Percentiles rank a stretch among this genome's conserved stretches.
Evolutionary conservation across 1,284 basidiomycete genomes (phyloP).

Genomic region (Afroboletus lepidellus): DNA sequence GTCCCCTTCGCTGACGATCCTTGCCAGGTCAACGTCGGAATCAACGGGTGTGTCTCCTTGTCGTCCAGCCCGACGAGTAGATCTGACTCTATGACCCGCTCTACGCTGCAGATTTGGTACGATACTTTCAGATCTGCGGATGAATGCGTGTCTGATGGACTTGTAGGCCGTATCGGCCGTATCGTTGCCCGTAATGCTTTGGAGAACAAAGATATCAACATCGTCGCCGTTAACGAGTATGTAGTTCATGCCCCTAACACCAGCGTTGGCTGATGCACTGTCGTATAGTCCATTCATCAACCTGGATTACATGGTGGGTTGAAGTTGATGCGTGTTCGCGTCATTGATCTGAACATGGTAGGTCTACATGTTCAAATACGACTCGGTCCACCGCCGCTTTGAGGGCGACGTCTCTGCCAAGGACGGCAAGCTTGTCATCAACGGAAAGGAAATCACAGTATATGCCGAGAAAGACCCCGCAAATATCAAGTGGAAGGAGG

Average conservation of each 20-base stretch:
- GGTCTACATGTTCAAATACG: constrained; percentile 99
- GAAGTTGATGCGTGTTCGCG: background rate
- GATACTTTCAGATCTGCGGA: constrained; percentile 26
- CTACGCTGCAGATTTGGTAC: constrained; percentile 71
- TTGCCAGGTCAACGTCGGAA: constrained; percentile 78
- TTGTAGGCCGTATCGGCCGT: constrained; percentile 91
- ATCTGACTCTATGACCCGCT: constrained; percentile 15
- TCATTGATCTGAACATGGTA: constrained; percentile 29
- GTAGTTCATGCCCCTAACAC: constrained; percentile 30
- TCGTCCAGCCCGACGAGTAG: background rate
- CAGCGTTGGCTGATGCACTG: background rate
- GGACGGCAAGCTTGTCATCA: constrained; percentile 89
- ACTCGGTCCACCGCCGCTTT: constrained; percentile 97
- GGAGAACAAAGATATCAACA: constrained; percentile 70
- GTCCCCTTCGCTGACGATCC: constrained; percentile 6
- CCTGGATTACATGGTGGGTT: constrained; percentile 86
- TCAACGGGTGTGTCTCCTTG: constrained; percentile 73
- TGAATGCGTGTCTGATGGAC: constrained; percentile 1
- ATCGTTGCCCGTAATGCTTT: constrained; percentile 97
- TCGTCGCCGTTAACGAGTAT: constrained; percentile 90
- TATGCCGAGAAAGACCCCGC: constrained; percentile 88
- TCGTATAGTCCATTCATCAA: constrained; percentile 37
- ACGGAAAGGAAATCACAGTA: constrained; percentile 80
- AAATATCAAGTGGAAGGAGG: constrained; percentile 80
- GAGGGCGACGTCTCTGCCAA: constrained; percentile 82